A percentile compares a stretch with the other conserved stretches of the same genome.
Evolutionary conservation across 2,329 filamentous ascomycete species (phyloP).

Genomic region (Furcasterigmium sp.): DNA sequence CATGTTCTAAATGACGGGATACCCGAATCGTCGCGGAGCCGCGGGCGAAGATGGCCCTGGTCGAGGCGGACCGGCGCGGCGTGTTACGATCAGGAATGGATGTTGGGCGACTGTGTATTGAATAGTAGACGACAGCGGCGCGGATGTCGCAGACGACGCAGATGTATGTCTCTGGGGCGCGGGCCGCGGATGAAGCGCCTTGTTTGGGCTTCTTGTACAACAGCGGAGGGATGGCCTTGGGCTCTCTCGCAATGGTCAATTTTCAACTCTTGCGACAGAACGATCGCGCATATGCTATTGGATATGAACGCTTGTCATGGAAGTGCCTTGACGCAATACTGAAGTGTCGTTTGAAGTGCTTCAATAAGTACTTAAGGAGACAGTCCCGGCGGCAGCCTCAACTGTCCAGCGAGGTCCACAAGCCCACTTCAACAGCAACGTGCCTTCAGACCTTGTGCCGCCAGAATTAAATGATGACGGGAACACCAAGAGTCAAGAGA

Average conservation of each 20-base stretch:
- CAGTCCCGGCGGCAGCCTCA: too few species aligned
- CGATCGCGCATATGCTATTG: background rate
- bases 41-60: background rate
- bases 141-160: too few species aligned
- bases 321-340: too few species aligned
- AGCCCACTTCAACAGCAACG: too few species aligned
- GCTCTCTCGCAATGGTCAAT: background rate
- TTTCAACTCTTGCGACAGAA: background rate
- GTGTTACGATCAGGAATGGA: background rate
- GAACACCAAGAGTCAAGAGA: too few species aligned
- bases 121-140: background rate
- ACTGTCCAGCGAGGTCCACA: too few species aligned
- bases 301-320: too few species aligned
- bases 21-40: conserved; percentile 13
- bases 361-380: too few species aligned
- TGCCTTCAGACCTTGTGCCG: too few species aligned
- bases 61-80: background rate
- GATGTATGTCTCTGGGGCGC: too few species aligned
- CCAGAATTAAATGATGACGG: too few species aligned
- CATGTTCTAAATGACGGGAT: conserved; percentile 26
- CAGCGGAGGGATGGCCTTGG: background rate
- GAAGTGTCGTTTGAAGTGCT: too few species aligned
- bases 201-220: background rate
- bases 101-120: background rate
- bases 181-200: background rate